Evolutionary conservation across 1,284 basidiomycete species (phyloP).

Genomic region (Pisolithus thermaeus): DNA sequence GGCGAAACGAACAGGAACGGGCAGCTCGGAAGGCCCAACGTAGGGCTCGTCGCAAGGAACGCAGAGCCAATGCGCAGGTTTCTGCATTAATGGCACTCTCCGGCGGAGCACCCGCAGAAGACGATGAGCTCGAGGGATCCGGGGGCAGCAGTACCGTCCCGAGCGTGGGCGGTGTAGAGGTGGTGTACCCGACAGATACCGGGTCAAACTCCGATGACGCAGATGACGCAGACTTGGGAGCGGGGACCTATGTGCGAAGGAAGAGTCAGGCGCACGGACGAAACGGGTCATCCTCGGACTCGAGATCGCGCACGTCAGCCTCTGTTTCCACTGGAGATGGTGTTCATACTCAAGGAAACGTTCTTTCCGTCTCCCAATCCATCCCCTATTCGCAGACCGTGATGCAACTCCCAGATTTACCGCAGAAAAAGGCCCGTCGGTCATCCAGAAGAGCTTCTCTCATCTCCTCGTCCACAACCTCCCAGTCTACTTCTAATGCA

Average conservation of each 20-base stretch:
- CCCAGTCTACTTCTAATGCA: constrained; percentile 30
- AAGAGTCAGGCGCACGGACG: constrained; percentile 26
- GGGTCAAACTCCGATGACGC: constrained; percentile 34
- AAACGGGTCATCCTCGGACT: constrained; percentile 45
- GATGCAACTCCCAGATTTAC: constrained; percentile 18
- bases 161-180: constrained; percentile 11
- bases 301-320: constrained; percentile 52
- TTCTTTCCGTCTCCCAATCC: constrained; percentile 11
- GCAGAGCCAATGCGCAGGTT: constrained; percentile 40
- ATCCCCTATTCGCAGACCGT: constrained; percentile 23
- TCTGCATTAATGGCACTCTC: constrained; percentile 38
- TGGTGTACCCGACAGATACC: constrained; percentile 9
- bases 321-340: constrained; percentile 35
- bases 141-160: constrained; percentile 38
- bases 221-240: constrained; percentile 57
- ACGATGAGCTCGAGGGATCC: constrained; percentile 52
- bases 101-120: constrained; percentile 18
- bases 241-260: constrained; percentile 43
- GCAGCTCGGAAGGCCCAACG: constrained; percentile 43
- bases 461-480: constrained; percentile 25
- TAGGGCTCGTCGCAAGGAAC: constrained; percentile 37
- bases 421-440: constrained; percentile 21
- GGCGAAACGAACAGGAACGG: constrained; percentile 35
- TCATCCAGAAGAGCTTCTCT: constrained; percentile 26
- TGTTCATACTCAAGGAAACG: constrained; percentile 16